These are phyloP conservation scores for Tetrahymena thermophila DNA, from an alignment of 73 alveolate species.

Conservation along the genomic window DNA sequence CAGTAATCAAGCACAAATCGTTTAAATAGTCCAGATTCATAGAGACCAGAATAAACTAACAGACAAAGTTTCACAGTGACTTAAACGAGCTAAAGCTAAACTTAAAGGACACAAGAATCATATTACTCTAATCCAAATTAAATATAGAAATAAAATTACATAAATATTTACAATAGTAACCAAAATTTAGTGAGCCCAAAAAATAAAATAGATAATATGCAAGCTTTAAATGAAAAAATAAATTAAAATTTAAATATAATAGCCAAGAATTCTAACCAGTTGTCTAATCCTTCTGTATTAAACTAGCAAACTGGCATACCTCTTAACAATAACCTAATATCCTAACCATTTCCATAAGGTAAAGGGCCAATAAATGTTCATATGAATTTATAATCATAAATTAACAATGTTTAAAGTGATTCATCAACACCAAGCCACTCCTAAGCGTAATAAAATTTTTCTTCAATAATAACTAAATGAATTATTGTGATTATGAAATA, in stretches of 20 bases:
- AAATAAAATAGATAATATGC: background rate
- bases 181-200: background rate
- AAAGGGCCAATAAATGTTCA: background rate
- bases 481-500: too few species aligned
- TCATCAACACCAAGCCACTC: background rate
- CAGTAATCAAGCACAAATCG: background rate
- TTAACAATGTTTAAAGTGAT: background rate
- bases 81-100: background rate
- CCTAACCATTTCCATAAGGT: background rate
- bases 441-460: background rate
- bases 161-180: background rate
- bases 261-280: background rate
- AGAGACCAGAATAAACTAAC: background rate
- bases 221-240: background rate
- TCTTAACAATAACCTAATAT: background rate
- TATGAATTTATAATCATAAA: background rate
- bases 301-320: background rate
- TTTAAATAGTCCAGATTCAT: background rate
- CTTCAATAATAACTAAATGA: background rate
- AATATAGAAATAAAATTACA: background rate
- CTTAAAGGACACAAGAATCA: background rate
- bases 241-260: background rate
- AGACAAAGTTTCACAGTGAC: background rate
- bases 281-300: background rate
- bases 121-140: background rate